Evolutionary conservation across 2,329 filamentous ascomycete genomes (phyloP), one percentile per base, ranked within the genome.

Genomic region (Aquanectria penicillioides): DNA sequence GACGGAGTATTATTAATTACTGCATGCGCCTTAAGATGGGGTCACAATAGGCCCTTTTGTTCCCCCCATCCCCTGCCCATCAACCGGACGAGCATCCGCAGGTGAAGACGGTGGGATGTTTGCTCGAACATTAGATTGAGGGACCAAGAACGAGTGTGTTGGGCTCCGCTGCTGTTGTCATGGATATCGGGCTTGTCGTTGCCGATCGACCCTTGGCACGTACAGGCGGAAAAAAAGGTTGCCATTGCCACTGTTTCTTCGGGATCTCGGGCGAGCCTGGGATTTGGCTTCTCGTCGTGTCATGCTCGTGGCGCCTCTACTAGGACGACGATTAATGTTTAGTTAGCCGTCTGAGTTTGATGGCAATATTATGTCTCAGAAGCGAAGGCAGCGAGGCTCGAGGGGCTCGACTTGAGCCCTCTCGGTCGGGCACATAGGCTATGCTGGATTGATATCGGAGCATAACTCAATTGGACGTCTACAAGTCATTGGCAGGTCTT

Each of bases 11-110:
- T 36, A 22, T 34, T n/a, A n/a, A n/a, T n/a, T 50, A 22, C 37
- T 41, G 34, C 26, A 44, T 20, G 22, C 34, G 18, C 43, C 38
- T 28, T 56, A 48, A 65, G 44, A 65, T 67, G 67, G 52, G 48
- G 57, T 62, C 65, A 46, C 38, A 52, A 60, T 37, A n/a, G 49
- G 37, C 40, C 20, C 28, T 20, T 51, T 18, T 15, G 28, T 17
- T 25, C 31, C 17, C 47, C 36, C 47, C 36, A 36, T 41, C 25
- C 47, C 25, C 48, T 48, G 63, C 49, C 66, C 49, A 53, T 50
- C 48, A 23, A 49, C 43, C 43, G 25, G 47, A 49, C 25, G 25
- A 31, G 23, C 23, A 31, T 43, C 20, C 29, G n/a, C 22, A 49
- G 28, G 47, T 41, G 40, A 47, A 31, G 40, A 33, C 41, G 54